Percentiles rank a stretch among this genome's conserved stretches.
These are phyloP conservation scores for Colletotrichum ledebouriae DNA, from an alignment of 2,329 filamentous ascomycete species.

Conservation along the genomic window DNA sequence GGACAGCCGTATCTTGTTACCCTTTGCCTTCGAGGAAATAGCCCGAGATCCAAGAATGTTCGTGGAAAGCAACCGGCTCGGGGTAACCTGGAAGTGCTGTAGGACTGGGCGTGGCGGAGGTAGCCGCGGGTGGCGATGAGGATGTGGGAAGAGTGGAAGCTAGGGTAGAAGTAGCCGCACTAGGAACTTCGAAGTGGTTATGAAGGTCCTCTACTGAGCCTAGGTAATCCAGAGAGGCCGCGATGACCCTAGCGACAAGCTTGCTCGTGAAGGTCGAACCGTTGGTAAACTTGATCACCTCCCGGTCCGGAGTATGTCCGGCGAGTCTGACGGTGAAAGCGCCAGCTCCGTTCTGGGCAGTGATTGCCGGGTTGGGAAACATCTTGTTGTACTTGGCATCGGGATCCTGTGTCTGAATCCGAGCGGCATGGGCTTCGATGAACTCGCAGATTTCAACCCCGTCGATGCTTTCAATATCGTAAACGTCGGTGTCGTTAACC, in stretches of 20 bases:
- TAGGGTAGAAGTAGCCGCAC: not conserved
- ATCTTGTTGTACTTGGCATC: slow-evolving; percentile 44
- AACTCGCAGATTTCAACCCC: slow-evolving; percentile 29
- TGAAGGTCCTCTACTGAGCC: slow-evolving; percentile 23
- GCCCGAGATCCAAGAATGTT: slow-evolving; percentile 45
- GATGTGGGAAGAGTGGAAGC: not conserved
- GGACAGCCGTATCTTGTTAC: slow-evolving; percentile 48
- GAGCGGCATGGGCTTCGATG: slow-evolving; percentile 27
- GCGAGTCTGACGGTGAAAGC: not conserved
- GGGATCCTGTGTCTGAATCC: slow-evolving; percentile 41
- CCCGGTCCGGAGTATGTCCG: slow-evolving; percentile 14
- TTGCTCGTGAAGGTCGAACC: slow-evolving; percentile 17
- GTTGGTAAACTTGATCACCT: slow-evolving; percentile 39
- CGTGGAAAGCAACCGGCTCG: slow-evolving; percentile 45
- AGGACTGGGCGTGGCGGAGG: slow-evolving; percentile 1
- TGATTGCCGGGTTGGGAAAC: slow-evolving; percentile 27
- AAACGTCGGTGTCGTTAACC: slow-evolving; percentile 26
- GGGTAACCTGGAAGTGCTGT: slow-evolving; percentile 46
- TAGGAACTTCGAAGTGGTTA: slow-evolving; percentile 28
- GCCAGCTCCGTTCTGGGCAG: not conserved
- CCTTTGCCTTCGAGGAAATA: slow-evolving; percentile 49
- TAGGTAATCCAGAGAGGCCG: not conserved
- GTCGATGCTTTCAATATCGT: slow-evolving; percentile 43
- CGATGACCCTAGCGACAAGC: slow-evolving; percentile 9
- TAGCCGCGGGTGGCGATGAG: not conserved